Percentiles rank a stretch among this genome's conserved stretches.
phyloP scores from a whole-genome alignment of 2,329 filamentous ascomycete species.

The Trichoderma oligosporum region DNA sequence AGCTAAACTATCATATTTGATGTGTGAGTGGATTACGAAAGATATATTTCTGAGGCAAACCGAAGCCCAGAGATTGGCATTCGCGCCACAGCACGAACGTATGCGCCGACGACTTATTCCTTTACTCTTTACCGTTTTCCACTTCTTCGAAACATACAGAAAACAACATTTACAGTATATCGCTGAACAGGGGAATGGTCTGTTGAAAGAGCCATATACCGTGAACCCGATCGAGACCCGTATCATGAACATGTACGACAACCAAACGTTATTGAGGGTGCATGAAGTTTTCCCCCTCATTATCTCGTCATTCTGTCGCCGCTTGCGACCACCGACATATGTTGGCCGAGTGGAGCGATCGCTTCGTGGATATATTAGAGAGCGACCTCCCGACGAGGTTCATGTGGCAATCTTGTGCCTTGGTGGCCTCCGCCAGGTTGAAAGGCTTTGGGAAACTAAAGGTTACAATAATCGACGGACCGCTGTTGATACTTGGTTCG shows the following conservation, averaged over 20 bases:
- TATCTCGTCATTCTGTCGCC: slow-evolving; percentile 60
- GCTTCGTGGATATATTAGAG: slow-evolving; percentile 59
- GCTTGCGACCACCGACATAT: slow-evolving; percentile 61
- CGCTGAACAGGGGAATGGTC: slow-evolving; percentile 48
- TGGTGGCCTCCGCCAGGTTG: slow-evolving; percentile 59
- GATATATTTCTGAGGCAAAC: slow-evolving; percentile 61
- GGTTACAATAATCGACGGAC: slow-evolving; percentile 59
- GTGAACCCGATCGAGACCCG: slow-evolving; percentile 59
- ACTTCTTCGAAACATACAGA: slow-evolving; percentile 65
- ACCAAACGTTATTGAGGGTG: slow-evolving; percentile 58
- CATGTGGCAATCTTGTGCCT: slow-evolving; percentile 58
- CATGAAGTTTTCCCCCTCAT: slow-evolving; percentile 63
- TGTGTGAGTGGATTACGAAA: slow-evolving; percentile 62
- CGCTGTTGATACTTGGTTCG: slow-evolving; percentile 59
- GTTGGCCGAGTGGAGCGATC: slow-evolving; percentile 60
- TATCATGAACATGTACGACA: slow-evolving; percentile 63
- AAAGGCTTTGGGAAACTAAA: slow-evolving; percentile 63
- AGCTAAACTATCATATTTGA: slow-evolving; percentile 57
- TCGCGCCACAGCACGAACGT: slow-evolving; percentile 57
- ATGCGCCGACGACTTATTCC: slow-evolving; percentile 64
- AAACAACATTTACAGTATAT: slow-evolving; percentile 56
- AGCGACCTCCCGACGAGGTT: slow-evolving; percentile 59
- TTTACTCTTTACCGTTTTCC: slow-evolving; percentile 61
- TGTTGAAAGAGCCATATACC: slow-evolving; percentile 53
- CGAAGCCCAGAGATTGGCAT: slow-evolving; percentile 52